Evolutionary conservation across 1,284 basidiomycete genomes (phyloP).

Genomic region (Bondarzewia mesenterica): DNA sequence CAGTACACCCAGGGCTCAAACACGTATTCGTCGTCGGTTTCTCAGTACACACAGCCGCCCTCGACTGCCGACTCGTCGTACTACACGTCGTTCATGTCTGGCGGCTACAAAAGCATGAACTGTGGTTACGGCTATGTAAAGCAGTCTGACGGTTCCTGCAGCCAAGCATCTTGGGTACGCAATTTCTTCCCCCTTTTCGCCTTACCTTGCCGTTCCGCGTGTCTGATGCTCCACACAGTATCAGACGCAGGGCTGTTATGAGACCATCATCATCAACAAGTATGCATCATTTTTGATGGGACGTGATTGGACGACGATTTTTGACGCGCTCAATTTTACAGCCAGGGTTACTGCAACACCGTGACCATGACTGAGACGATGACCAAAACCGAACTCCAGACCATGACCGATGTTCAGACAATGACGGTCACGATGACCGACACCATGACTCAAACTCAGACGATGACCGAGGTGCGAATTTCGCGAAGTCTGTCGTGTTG

Average conservation of each 20-base stretch:
- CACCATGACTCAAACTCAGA: constrained; percentile 27
- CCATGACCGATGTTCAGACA: constrained; percentile 16
- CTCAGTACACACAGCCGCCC: constrained; percentile 35
- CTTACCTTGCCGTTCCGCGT: background rate
- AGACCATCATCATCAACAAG: constrained; percentile 55
- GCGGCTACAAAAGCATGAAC: constrained; percentile 54
- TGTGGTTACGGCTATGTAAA: constrained; percentile 64
- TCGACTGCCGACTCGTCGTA: constrained; percentile 38
- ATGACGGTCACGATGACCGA: constrained; percentile 11
- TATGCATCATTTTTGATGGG: constrained; percentile 16
- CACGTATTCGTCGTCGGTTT: constrained; percentile 22
- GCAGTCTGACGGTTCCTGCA: constrained; percentile 44
- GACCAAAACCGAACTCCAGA: constrained; percentile 17
- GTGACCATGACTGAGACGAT: constrained; percentile 8
- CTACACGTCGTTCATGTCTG: constrained; percentile 47
- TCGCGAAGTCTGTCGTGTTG: constrained; percentile 2
- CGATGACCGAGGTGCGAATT: constrained; percentile 20
- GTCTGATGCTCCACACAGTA: constrained; percentile 16
- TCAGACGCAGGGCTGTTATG: constrained; percentile 50
- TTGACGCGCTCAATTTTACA: constrained; percentile 9
- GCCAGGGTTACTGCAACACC: constrained; percentile 13
- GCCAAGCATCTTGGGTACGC: constrained; percentile 48
- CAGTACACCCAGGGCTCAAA: constrained; percentile 10
- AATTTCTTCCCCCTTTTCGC: background rate
- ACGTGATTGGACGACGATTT: background rate